Percentiles rank a stretch among this genome's conserved stretches.
phyloP scores from a whole-genome alignment of 306 rosid species.

The Hylodesmum podocarpum region DNA sequence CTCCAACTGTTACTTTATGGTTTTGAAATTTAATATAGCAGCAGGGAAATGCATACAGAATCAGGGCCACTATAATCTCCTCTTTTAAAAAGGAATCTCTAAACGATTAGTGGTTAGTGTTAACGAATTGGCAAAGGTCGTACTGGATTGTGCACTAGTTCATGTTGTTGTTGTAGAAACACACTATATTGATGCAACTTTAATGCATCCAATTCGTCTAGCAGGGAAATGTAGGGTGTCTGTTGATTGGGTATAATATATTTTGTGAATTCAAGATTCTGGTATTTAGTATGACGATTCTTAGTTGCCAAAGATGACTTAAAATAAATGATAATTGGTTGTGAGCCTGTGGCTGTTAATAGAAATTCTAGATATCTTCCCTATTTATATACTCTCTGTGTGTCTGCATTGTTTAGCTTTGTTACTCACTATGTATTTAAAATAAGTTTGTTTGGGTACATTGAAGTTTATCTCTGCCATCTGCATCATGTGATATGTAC shows the following conservation, averaged over 20 bases:
- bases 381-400: neutral
- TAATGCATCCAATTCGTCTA: neutral
- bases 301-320: neutral
- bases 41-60: neutral
- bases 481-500: constrained; percentile 25
- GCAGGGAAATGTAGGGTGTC: neutral
- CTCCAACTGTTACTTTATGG: neutral
- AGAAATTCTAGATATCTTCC: neutral
- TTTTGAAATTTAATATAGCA: neutral
- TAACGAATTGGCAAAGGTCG: neutral
- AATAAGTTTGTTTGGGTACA: neutral
- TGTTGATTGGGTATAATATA: neutral
- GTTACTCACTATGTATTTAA: neutral
- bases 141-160: neutral
- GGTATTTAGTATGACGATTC: neutral
- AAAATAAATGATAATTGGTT: neutral
- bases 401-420: neutral
- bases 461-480: neutral
- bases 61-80: neutral
- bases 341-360: neutral
- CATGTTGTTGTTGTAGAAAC: neutral
- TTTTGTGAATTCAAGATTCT: neutral
- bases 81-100: neutral
- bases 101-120: neutral
- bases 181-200: neutral